Evolutionary conservation across 208 protist species (phyloP), one percentile per base, ranked within the genome.

Genomic region (Lotmaria passim): DNA sequence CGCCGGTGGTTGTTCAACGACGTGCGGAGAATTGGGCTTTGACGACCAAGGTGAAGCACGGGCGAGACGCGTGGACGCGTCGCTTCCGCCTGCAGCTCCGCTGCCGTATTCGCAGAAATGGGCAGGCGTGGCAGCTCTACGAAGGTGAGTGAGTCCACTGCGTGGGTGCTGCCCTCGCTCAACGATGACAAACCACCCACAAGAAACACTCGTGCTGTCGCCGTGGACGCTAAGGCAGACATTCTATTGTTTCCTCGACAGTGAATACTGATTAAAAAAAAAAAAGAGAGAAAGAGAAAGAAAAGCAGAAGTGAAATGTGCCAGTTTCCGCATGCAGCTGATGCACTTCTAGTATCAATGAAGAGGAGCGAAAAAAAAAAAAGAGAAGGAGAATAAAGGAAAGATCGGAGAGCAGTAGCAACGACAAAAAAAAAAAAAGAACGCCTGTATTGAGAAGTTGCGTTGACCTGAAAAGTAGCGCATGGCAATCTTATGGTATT

Each of bases 201-300:
- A 44, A 44, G 36, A 50, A 56, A 75, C 10, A 47, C 31, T 28
- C 41, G 44, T 60, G 59, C 46, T 24, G 33, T 46, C 3, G 59
- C 46, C 30, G 33, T 46, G 7, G 36, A 58, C 34, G 24, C 33
- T 28, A 23, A 12, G 33, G 6, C 57, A 69, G 52, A 26, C 39
- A 21, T n/a, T 8, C 43, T 31, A 8, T 23, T 56, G 7, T 56
- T 56, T 38, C 43, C 17, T 47, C 7, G 43, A 47, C 4, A 7
- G n/a, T 17, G n/a, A 5, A 21, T 47, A 6, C 8, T 58, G 51
- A 47, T 50, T 34, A 76, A 48, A 56, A 48, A 67, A 50, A 72
- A 62, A 50, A 73, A 61, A 60, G 67, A 74, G 23, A 78, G 67
- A 79, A 73, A 60, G 69, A 57, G 10, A 68, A 28, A 61, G 38